phyloP scores from a whole-genome alignment of 1,284 basidiomycete species.

The Xerocomus nothofagi region DNA sequence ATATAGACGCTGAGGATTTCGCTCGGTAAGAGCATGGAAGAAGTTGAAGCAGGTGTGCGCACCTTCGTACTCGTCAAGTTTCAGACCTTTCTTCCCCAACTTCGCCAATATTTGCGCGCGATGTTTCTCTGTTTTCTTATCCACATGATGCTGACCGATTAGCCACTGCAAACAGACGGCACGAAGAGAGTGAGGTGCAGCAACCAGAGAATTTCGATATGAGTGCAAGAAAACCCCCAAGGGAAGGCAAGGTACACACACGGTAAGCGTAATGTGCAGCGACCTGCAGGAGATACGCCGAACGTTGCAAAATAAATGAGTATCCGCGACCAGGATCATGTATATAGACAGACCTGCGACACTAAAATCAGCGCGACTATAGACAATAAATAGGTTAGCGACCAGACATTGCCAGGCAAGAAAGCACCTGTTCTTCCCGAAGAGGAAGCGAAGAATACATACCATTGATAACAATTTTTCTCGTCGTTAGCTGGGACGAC shows the following conservation, averaged over 20 bases:
- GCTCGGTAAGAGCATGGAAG: background rate
- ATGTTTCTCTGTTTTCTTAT: conserved; percentile 68
- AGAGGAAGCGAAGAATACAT: conserved; percentile 1
- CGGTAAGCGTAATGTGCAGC: conserved; percentile 52
- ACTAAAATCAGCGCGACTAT: conserved; percentile 63
- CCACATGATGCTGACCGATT: conserved; percentile 47
- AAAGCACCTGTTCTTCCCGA: background rate
- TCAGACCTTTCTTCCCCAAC: conserved; percentile 68
- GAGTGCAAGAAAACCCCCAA: background rate
- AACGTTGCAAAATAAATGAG: conserved; percentile 3
- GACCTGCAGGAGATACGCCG: conserved; percentile 35
- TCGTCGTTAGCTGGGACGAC: conserved; percentile 28
- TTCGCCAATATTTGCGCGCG: conserved; percentile 70
- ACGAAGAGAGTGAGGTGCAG: background rate
- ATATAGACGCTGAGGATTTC: conserved; percentile 60
- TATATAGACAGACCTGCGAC: conserved; percentile 51
- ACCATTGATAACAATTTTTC: conserved; percentile 31
- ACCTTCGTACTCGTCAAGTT: conserved; percentile 83
- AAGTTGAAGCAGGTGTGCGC: conserved; percentile 28
- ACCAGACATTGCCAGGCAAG: background rate
- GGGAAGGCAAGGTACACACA: conserved; percentile 32
- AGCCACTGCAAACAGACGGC: conserved; percentile 40
- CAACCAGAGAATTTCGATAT: background rate
- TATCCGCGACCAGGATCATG: background rate
- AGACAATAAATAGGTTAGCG: conserved; percentile 10